These are phyloP conservation scores for Vitis vinifera DNA, from an alignment of 164 flowering plant species.

Conservation along the genomic window ASM3070453v1 NC_081809.1:1260001-1260500, in stretches of 20 bases:
- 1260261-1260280: conserved; percentile 20
- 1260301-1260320: conserved; percentile 7
- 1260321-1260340: neutral
- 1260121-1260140: conserved; percentile 17
- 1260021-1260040: conserved; percentile 24
- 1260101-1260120: conserved; percentile 11
- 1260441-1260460: neutral
- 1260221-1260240: conserved; percentile 17
- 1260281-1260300: conserved; percentile 16
- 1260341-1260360: neutral
- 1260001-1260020: conserved; percentile 16
- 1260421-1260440: conserved; percentile 13
- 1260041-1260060: conserved; percentile 20
- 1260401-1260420: conserved; percentile 14
- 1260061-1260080: conserved; percentile 25
- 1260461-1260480: too few relatives aligned
- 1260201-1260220: neutral
- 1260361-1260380: conserved; percentile 1
- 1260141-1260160: conserved; percentile 20
- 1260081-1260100: conserved; percentile 16
- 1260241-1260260: conserved; percentile 14
- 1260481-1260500: too few relatives aligned
- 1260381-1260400: neutral
- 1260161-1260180: neutral
- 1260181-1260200: neutral